phyloP scores from a whole-genome alignment of 2,329 filamentous ascomycete genomes.

The Ophiognomonia clavigignenti-juglandacearum region DNA sequence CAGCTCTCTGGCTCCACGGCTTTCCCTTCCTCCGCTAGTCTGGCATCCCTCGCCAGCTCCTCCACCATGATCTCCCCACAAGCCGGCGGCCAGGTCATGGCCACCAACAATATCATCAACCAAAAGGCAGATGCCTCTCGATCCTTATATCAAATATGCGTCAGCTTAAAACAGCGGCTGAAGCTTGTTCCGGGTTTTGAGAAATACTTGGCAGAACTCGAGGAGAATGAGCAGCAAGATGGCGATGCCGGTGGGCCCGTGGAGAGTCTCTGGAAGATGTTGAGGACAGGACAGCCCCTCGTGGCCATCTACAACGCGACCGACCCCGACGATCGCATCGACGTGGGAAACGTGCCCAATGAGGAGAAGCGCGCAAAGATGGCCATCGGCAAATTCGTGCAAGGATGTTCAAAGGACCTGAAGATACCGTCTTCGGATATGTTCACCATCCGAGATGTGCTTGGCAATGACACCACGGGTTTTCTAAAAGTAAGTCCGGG shows the following conservation, averaged over 20 bases:
- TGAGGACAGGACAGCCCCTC: constrained; percentile 78
- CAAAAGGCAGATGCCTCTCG: constrained; percentile 86
- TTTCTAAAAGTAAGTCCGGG: constrained; percentile 75
- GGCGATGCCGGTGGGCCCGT: constrained; percentile 69
- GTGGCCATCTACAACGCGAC: constrained; percentile 86
- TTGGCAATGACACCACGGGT: constrained; percentile 90
- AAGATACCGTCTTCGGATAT: constrained; percentile 75
- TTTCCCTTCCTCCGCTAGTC: constrained; percentile 47
- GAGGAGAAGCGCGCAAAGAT: constrained; percentile 79
- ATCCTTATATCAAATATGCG: constrained; percentile 93
- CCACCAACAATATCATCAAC: constrained; percentile 94
- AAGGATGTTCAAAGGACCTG: constrained; percentile 80
- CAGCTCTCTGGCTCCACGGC: constrained; percentile 59
- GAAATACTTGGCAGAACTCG: constrained; percentile 65
- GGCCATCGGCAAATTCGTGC: constrained; percentile 86
- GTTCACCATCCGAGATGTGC: constrained; percentile 88
- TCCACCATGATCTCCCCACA: constrained; percentile 34
- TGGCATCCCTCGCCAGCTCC: constrained; percentile 42
- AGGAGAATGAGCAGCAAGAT: constrained; percentile 59
- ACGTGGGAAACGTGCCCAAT: constrained; percentile 55
- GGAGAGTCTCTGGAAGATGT: constrained; percentile 82
- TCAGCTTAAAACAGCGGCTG: constrained; percentile 76
- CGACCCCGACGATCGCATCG: constrained; percentile 63
- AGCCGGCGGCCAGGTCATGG: constrained; percentile 61
- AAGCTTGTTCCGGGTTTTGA: constrained; percentile 81